These are phyloP conservation scores for Lepidium sativum DNA, from an alignment of 345 rosid genomes.

Conservation along the genomic window DNA sequence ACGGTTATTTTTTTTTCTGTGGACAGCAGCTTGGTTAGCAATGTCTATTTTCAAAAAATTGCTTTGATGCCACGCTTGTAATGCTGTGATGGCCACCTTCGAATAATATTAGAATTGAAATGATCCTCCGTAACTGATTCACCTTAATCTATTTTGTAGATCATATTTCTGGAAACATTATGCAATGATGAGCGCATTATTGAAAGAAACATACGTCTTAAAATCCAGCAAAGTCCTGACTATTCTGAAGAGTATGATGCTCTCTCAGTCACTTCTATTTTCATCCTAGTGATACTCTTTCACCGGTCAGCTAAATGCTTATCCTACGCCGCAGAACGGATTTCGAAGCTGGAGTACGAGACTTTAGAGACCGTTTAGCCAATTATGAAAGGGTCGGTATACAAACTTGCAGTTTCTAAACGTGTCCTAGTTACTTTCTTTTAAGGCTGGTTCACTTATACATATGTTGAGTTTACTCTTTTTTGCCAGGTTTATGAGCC, in stretches of 20 bases:
- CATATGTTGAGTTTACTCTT: slow-evolving; percentile 10
- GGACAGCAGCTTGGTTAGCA: not conserved
- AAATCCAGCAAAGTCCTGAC: slow-evolving; percentile 99
- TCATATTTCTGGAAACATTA: slow-evolving; percentile 92
- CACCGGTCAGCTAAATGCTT: slow-evolving; percentile 21
- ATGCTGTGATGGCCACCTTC: not conserved
- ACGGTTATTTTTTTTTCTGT: not conserved
- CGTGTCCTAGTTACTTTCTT: slow-evolving; percentile 2
- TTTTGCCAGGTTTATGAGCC: slow-evolving; percentile 89
- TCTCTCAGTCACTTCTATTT: slow-evolving; percentile 13
- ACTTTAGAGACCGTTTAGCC: slow-evolving; percentile 77
- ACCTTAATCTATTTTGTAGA: slow-evolving; percentile 35
- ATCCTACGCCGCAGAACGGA: slow-evolving; percentile 58
- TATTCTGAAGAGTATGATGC: slow-evolving; percentile 87
- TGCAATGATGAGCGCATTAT: slow-evolving; percentile 91
- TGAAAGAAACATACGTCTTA: slow-evolving; percentile 95
- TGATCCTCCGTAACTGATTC: not conserved
- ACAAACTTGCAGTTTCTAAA: slow-evolving; percentile 13
- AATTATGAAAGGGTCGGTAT: slow-evolving; percentile 74
- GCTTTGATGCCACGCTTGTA: not conserved
- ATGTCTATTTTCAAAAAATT: not conserved
- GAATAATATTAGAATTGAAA: not conserved
- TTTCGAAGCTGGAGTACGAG: slow-evolving; percentile 80
- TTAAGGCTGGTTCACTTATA: slow-evolving; percentile 8
- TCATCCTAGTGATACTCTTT: not conserved